phyloP scores from a whole-genome alignment of 768 basidiomycete genomes.

The Suillus americanus region DNA sequence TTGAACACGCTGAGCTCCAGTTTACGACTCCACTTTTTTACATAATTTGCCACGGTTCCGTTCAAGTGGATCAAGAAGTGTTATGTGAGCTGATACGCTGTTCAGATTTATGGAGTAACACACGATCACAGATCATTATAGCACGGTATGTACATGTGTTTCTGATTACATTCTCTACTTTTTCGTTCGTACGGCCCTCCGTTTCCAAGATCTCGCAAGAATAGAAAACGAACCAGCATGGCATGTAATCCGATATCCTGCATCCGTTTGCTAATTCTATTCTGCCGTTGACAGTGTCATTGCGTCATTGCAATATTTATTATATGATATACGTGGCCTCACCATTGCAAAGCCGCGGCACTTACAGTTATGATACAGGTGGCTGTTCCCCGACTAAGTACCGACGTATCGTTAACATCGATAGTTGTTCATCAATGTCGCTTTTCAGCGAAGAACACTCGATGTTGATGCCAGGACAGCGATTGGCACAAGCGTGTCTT shows the following conservation, averaged over 20 bases:
- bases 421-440: not conserved
- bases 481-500: conserved; percentile 63
- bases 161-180: not conserved
- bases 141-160: not conserved
- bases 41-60: not conserved
- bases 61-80: not conserved
- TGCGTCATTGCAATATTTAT: conserved; percentile 55
- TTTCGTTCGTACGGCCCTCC: conserved; percentile 10
- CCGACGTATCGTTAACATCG: conserved; percentile 12
- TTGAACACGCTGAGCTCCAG: not conserved
- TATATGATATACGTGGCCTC: conserved; percentile 44
- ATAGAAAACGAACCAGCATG: conserved; percentile 2
- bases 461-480: conserved; percentile 50
- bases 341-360: too few species aligned
- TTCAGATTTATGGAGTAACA: not conserved
- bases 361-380: conserved; percentile 35
- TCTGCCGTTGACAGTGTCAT: not conserved
- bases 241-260: not conserved
- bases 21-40: not conserved
- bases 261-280: not conserved
- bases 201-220: not conserved
- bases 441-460: conserved; percentile 54
- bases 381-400: conserved; percentile 61
- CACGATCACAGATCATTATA: conserved; percentile 1
- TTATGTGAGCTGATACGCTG: not conserved